Evolutionary conservation across 2,329 filamentous ascomycete species (phyloP).

Genomic region (Cladorrhinum sp.): DNA sequence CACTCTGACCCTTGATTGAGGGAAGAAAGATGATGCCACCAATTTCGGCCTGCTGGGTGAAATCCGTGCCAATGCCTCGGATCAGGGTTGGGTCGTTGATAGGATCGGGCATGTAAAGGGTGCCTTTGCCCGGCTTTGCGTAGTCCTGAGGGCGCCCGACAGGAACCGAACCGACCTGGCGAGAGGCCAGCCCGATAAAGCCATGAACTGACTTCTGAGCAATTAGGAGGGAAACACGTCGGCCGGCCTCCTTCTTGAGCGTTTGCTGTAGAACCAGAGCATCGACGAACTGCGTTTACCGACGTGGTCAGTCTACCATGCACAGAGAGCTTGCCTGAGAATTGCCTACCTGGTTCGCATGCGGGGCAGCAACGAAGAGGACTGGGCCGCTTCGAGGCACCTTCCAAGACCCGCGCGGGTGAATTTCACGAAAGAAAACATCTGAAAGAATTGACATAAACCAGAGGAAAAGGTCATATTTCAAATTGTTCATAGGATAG

Average conservation of each 20-base stretch:
- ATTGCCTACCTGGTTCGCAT: constrained; percentile 79
- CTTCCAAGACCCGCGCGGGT: constrained; percentile 92
- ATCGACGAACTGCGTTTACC: constrained; percentile 75
- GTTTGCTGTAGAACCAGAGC: constrained; percentile 90
- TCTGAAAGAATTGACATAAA: constrained; percentile 80
- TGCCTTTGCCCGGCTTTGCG: constrained; percentile 74
- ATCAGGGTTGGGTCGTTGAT: constrained; percentile 79
- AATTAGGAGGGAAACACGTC: constrained; percentile 87
- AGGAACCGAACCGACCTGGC: constrained; percentile 84
- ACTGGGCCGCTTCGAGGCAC: constrained; percentile 85
- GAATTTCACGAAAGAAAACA: constrained; percentile 96
- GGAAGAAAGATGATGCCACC: constrained; percentile 87
- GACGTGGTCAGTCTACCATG: constrained; percentile 13
- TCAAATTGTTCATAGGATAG: constrained; percentile 68
- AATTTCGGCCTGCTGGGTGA: constrained; percentile 70
- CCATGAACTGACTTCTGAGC: constrained; percentile 94
- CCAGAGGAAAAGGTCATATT: constrained; percentile 77
- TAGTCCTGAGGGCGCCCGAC: constrained; percentile 88
- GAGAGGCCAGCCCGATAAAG: constrained; percentile 85
- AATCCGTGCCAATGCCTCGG: constrained; percentile 76
- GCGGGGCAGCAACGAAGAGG: constrained; percentile 92
- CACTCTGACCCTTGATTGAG: constrained; percentile 70
- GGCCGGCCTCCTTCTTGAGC: constrained; percentile 78
- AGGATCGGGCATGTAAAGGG: constrained; percentile 85
- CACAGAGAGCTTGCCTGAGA: neutral